Conservation (phyloP, 116 monocot genomes). For the Zostera marina region DNA sequence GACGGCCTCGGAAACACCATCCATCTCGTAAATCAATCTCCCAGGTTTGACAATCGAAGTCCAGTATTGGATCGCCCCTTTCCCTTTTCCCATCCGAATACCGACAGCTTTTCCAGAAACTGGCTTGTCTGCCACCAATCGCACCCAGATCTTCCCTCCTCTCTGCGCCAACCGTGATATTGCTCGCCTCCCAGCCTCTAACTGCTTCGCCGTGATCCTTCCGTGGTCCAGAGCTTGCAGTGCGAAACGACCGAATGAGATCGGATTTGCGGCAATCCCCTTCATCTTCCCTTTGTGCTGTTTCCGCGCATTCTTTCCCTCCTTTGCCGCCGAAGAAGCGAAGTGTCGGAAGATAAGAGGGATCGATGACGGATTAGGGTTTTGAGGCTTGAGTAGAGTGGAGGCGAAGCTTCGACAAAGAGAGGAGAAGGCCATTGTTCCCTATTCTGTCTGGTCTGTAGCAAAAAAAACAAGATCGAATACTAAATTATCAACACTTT, state of each 20-base stretch:
- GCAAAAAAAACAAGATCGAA: too few species aligned
- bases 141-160: constrained; percentile 18
- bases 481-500: too few species aligned
- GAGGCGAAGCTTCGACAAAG: background rate
- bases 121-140: constrained; percentile 11
- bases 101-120: constrained; percentile 14
- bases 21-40: constrained; percentile 14
- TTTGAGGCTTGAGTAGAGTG: constrained; percentile 2
- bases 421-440: constrained; percentile 4
- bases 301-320: constrained; percentile 17
- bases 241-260: constrained; percentile 11
- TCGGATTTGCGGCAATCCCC: constrained; percentile 7
- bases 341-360: constrained; percentile 7
- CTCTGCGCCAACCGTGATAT: constrained; percentile 15
- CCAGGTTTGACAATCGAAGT: constrained; percentile 14
- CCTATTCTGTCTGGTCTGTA: too few species aligned
- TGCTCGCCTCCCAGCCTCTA: constrained; percentile 15
- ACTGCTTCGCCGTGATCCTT: constrained; percentile 12
- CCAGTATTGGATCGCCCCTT: constrained; percentile 17
- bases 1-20: constrained; percentile 10
- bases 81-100: constrained; percentile 19
- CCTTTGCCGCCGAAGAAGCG: constrained; percentile 15
- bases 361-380: constrained; percentile 1
- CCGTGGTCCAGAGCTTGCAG: constrained; percentile 13
- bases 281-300: constrained; percentile 13